Base-by-base conservation (phyloP, 1,284 basidiomycete genomes). In the Wolfiporia cocos region DNA sequence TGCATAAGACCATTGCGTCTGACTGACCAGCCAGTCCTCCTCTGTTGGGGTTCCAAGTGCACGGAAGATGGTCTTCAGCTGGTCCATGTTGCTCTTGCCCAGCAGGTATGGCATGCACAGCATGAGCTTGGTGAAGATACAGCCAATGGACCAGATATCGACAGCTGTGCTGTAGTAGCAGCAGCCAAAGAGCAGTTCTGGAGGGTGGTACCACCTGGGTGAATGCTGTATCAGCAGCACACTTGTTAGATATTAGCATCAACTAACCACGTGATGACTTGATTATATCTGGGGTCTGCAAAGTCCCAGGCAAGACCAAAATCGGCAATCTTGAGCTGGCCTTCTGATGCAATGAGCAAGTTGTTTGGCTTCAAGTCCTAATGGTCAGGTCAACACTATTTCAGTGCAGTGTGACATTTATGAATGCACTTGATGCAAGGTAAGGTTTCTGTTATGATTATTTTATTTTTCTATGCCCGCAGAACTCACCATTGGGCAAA, bases 281-380 rank as follows among this genome's bases (percentile, higher is more conserved):
- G 93, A 55, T 91, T 89, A 56, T 86, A 83, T 1, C 86, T 88
- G 19, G 94, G 91, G 57, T 95, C 92, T 26, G 86, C 86, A 62
- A 89, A 95, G 66, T 99, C 96, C 49, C 96, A 74, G 18, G 96
- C 96, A 6, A 99, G 78, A 78, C 96, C 96, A 62, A 99, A 99
- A 81, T 99, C 96, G 19, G 96, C 96, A 49, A 99, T 81, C 66
- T 99, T 99, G 49, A 99, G 83, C 44, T 92, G 84, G 0, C 96
- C 96, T 38, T 89, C 77, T 0, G 87, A 81, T 0, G 92, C 81
- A 43, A 99, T 91, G 52, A 99, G 81, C 70, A 99, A 76, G 68
- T 99, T 99, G 69, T 98, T 99, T 3, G 96, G 95, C 64, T 99
- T 99, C 54, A 99, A 66, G 74, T 99, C 96, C 92, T 96, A 58